Evolutionary conservation across 2,329 filamentous ascomycete genomes (phyloP).

Genomic region (Pseudogymnoascus sp.): DNA sequence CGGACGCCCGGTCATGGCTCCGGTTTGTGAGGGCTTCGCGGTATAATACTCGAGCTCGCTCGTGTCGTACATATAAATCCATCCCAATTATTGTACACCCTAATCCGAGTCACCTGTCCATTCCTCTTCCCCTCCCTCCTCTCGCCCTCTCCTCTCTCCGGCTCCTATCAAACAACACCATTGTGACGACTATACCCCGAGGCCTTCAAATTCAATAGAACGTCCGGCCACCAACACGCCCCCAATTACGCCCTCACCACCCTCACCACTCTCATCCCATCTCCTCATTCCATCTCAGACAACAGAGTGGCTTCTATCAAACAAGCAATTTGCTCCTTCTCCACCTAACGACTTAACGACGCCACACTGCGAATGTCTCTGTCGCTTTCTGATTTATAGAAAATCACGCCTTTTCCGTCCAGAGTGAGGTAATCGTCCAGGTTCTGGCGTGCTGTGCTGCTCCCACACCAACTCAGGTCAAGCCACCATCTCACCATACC

Average conservation of each 20-base stretch:
- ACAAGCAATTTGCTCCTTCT: slow-evolving; percentile 1
- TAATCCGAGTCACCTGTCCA: neutral
- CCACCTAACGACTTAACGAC: slow-evolving; percentile 7
- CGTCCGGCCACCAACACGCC: neutral
- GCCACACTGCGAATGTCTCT: slow-evolving; percentile 4
- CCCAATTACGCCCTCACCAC: neutral
- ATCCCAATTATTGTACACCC: neutral
- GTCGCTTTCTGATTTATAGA: slow-evolving; percentile 5
- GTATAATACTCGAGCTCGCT: neutral
- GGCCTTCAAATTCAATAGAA: neutral
- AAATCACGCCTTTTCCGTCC: slow-evolving; percentile 7
- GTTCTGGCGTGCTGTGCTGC: neutral
- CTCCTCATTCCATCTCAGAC: neutral
- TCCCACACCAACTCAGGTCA: neutral
- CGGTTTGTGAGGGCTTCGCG: neutral
- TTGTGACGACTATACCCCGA: neutral
- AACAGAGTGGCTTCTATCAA: slow-evolving; percentile 1
- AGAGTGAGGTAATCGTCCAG: neutral
- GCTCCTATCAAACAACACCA: neutral
- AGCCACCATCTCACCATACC: neutral
- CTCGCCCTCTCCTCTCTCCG: neutral
- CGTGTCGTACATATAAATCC: neutral
- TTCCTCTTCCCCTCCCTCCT: neutral
- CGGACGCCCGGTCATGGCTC: neutral
- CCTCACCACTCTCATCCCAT: neutral